Conservation (phyloP, 202 grass and related monocot species). For the Sporobolus alterniflorus region DNA sequence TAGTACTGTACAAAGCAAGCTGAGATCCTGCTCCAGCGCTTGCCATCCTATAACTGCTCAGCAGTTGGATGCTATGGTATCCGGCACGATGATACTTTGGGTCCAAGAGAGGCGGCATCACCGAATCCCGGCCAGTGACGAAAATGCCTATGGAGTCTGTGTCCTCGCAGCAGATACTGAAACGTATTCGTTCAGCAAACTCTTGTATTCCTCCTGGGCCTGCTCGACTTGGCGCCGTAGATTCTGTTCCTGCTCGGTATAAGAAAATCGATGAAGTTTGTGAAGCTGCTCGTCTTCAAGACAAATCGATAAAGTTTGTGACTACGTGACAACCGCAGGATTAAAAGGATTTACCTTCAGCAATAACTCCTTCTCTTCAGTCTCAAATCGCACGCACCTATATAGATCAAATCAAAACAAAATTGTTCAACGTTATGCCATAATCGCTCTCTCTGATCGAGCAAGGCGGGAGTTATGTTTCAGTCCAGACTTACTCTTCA, state of each 20-base stretch:
- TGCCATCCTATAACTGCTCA: background rate
- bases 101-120: background rate
- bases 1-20: no score
- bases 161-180: background rate
- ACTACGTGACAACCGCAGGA: background rate
- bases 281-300: background rate
- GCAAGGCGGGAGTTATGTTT: background rate
- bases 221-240: constrained; percentile 19
- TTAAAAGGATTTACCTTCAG: constrained; percentile 26
- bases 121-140: background rate
- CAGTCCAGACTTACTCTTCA: constrained; percentile 29
- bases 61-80: background rate
- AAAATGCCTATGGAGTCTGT: background rate
- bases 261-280: background rate
- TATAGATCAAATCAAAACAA: background rate
- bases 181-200: constrained; percentile 34
- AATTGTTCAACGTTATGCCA: background rate
- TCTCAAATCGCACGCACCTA: constrained; percentile 31
- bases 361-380: constrained; percentile 26
- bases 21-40: background rate
- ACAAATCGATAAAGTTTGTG: background rate
- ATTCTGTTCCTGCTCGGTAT: constrained; percentile 20
- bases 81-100: background rate
- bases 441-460: background rate
- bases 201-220: constrained; percentile 25